phyloP scores from a whole-genome alignment of 805 yeast genomes.

The Candida nanaspora region DNA sequence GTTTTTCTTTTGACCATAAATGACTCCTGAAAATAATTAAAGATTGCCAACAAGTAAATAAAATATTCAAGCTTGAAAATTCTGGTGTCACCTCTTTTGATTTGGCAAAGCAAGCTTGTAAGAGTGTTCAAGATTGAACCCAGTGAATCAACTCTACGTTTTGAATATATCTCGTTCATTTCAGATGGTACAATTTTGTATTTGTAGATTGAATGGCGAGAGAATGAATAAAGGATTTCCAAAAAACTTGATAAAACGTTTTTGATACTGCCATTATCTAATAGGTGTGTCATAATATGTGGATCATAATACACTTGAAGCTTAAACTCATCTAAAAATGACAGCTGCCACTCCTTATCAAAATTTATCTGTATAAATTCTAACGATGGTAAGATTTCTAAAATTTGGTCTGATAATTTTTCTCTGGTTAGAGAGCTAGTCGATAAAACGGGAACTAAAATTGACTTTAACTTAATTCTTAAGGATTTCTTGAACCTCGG shows the following conservation, averaged over 20 bases:
- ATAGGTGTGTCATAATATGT: conserved; percentile 28
- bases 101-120: conserved; percentile 6
- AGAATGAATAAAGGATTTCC: conserved; percentile 21
- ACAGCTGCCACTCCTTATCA: conserved; percentile 44
- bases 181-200: neutral
- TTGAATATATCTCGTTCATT: conserved; percentile 4
- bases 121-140: conserved; percentile 6
- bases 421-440: conserved; percentile 41
- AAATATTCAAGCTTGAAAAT: conserved; percentile 20
- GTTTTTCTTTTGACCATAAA: conserved; percentile 48
- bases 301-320: conserved; percentile 26
- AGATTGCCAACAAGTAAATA: conserved; percentile 35
- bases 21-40: conserved; percentile 50
- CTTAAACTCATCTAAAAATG: conserved; percentile 21
- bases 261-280: conserved; percentile 31
- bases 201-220: neutral
- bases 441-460: conserved; percentile 50
- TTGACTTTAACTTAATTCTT: conserved; percentile 40
- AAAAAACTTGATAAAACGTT: conserved; percentile 30
- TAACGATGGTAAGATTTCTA: conserved; percentile 46
- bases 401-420: conserved; percentile 43
- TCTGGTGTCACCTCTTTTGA: conserved; percentile 17
- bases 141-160: conserved; percentile 1
- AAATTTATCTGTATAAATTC: conserved; percentile 35
- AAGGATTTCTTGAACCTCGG: conserved; percentile 47